Conservation (phyloP, 192 early-diverging fungal genomes). For the Geranomyces variabilis region DNA sequence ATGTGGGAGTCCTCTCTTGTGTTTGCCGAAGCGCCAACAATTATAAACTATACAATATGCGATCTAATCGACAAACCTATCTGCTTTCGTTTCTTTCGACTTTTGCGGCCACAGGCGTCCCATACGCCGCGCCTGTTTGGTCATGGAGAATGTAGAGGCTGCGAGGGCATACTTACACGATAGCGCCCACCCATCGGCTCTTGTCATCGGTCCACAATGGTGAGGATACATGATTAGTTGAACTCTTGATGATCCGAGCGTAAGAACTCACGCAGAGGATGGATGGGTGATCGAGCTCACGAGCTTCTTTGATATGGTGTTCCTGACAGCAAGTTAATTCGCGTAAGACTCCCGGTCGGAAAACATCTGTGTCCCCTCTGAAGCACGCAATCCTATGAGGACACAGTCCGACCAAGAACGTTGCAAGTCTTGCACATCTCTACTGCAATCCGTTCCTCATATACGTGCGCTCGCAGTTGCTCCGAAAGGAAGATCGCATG, state of each 20-base stretch:
- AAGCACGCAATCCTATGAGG: constrained; percentile 44
- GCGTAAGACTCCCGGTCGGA: no score
- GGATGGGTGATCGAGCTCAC: constrained; percentile 48
- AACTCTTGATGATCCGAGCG: no score
- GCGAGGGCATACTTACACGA: constrained; percentile 28
- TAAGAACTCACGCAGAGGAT: constrained; percentile 52
- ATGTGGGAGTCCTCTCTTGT: no score
- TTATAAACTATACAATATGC: no score
- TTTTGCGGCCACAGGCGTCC: not conserved
- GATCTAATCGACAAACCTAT: no score
- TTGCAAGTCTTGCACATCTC: constrained; percentile 73
- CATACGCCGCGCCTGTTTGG: constrained; percentile 3
- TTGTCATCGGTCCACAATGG: constrained; percentile 43
- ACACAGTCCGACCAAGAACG: constrained; percentile 57
- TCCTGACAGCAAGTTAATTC: not conserved
- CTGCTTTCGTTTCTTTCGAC: no score
- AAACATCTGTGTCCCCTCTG: no score
- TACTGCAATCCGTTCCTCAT: constrained; percentile 47
- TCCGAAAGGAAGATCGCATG: constrained; percentile 58
- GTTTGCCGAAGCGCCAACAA: no score
- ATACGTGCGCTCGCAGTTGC: constrained; percentile 31
- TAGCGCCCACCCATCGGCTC: constrained; percentile 17
- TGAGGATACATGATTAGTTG: no score
- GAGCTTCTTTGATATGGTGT: constrained; percentile 58
- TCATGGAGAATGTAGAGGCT: constrained; percentile 18